A percentile compares a stretch with the other conserved stretches of the same genome.
phyloP scores from a whole-genome alignment of 148 eudicot genomes.

The Cornus kousa region DNA sequence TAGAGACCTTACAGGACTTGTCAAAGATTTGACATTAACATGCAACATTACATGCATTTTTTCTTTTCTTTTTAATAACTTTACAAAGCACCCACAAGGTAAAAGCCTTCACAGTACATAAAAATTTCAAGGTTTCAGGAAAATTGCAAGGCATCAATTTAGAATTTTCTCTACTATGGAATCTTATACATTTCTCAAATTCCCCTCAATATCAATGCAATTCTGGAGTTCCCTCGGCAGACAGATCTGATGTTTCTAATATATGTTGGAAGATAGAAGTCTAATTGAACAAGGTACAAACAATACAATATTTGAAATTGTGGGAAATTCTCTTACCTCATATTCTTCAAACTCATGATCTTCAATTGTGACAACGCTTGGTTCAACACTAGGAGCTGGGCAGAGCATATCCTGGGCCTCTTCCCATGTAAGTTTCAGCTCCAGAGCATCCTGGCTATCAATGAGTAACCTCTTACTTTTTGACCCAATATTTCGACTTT shows the following conservation, averaged over 20 bases:
- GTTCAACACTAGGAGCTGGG: constrained; percentile 55
- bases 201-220: background rate
- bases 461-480: constrained; percentile 74
- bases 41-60: no score
- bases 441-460: constrained; percentile 63
- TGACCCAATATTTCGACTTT: constrained; percentile 68
- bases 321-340: constrained; percentile 45
- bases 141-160: background rate
- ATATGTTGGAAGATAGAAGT: background rate
- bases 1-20: background rate
- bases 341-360: constrained; percentile 78
- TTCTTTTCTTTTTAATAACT: no score
- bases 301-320: background rate
- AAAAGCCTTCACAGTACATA: background rate
- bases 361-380: constrained; percentile 55
- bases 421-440: constrained; percentile 64
- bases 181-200: background rate
- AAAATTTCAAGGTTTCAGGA: background rate
- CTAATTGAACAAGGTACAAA: background rate
- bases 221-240: background rate
- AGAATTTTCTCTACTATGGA: background rate
- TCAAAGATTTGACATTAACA: background rate
- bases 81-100: no score
- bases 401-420: constrained; percentile 70
- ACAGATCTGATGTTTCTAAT: background rate